These are phyloP conservation scores for Aspergillus pseudotamarii DNA, from an alignment of 2,329 filamentous ascomycete species.

Conservation along the genomic window DNA sequence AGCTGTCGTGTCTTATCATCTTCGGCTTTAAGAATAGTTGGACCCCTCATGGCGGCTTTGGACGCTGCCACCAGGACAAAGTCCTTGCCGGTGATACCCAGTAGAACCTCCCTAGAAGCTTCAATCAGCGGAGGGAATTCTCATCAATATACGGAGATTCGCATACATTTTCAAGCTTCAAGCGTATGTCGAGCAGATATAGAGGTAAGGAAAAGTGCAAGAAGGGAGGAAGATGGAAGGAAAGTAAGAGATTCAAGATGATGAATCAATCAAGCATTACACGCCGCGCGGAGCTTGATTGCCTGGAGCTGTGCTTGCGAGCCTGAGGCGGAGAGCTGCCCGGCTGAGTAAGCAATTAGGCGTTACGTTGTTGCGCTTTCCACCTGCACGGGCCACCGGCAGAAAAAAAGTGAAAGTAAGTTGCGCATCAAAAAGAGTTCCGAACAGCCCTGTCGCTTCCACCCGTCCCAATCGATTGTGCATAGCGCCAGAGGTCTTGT, in stretches of 20 bases:
- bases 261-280: conserved; percentile 25
- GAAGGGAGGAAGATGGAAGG: conserved; percentile 21
- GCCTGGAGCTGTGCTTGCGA: conserved; percentile 38
- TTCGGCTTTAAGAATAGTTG: conserved; percentile 88
- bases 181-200: conserved; percentile 1
- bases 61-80: conserved; percentile 97
- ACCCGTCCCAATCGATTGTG: conserved; percentile 1
- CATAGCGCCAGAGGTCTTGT: background rate
- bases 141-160: background rate
- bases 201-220: background rate
- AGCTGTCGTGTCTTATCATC: conserved; percentile 95
- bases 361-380: conserved; percentile 33
- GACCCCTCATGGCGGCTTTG: conserved; percentile 97
- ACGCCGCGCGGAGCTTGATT: conserved; percentile 45
- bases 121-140: conserved; percentile 21
- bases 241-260: conserved; percentile 23
- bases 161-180: conserved; percentile 1
- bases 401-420: conserved; percentile 39
- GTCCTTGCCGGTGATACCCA: conserved; percentile 98
- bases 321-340: conserved; percentile 34
- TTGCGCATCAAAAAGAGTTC: conserved; percentile 6
- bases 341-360: conserved; percentile 38
- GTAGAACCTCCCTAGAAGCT: conserved; percentile 81
- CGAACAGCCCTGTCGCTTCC: background rate
- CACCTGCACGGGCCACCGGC: conserved; percentile 33